Evolutionary conservation across 2,329 filamentous ascomycete species (phyloP), one percentile per base, ranked within the genome.

Genomic region (Thermoascus crustaceus): DNA sequence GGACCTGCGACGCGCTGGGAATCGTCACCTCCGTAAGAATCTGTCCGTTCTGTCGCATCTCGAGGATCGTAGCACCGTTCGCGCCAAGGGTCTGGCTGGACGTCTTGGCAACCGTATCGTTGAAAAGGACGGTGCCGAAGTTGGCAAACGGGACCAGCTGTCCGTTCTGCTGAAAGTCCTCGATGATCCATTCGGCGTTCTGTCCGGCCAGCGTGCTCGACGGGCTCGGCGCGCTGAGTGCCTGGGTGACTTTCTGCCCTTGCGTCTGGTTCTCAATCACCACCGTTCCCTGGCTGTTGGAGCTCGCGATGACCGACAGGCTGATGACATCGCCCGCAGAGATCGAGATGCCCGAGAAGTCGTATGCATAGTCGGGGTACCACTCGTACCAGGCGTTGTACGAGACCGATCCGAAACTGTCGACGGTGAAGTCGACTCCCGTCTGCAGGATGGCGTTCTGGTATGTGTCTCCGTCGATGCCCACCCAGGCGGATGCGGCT

Each of bases 181-280:
- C 75, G 9, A 78, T 73, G 45, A 79, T 78, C 74, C 75, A 80
- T 50, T 79, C 75, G 7, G 73, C 75, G 41, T 76, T 76, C 46
- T 68, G 67, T 47, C 73, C 63, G 47, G 68, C 72, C 9, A 78
- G 64, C 4, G 54, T 58, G n/a, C 51, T 45, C 4, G 54, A 49
- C 3, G 54, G 54, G 1, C 52, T 53, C 32, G 72, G 58, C 34
- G 57, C 61, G 25, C 47, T 58, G 53, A 78, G 69, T 3, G 58
- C 65, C 56, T 79, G 69, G 10, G 63, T 66, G 18, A 72, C 73
- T 4, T 49, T 64, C 49, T 72, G 52, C 29, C 73, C 73, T 2
- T 65, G 76, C 7, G 61, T 66, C 42, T 64, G 46, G 53, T 78
- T 78, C 44, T 72, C 58, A 33, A 75, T 58, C 19, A 56, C 58